A percentile compares a stretch with the other conserved stretches of the same genome.
Conservation (phyloP, 805 yeast species). For the Nakazawaea ambrosiae region DNA sequence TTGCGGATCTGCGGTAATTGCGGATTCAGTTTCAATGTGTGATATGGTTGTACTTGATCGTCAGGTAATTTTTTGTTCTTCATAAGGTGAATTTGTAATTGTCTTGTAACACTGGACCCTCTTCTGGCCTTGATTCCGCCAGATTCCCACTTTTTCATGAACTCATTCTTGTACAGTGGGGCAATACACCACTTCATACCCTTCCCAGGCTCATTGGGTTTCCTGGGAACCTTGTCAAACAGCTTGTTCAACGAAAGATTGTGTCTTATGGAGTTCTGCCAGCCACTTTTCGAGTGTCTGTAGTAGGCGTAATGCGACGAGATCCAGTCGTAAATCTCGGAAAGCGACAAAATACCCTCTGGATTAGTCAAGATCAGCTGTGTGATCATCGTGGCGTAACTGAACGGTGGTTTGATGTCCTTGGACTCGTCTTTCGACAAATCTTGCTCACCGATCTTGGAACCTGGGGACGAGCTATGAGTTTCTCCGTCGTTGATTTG, state of each 20-base stretch:
- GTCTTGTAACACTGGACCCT: constrained; percentile 77
- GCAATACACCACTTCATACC: constrained; percentile 99
- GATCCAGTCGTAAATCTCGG: constrained; percentile 92
- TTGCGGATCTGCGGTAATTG: constrained; percentile 8
- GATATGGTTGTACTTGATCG: constrained; percentile 2
- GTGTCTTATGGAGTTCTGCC: constrained; percentile 98
- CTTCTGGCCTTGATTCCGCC: constrained; percentile 73
- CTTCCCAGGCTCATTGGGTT: constrained; percentile 95
- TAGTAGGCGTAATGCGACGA: constrained; percentile 84
- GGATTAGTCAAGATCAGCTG: constrained; percentile 87
- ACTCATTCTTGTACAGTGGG: constrained; percentile 77
- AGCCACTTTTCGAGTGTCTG: constrained; percentile 86
- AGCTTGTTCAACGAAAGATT: constrained; percentile 93
- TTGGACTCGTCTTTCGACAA: constrained; percentile 85
- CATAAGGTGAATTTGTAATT: constrained; percentile 66
- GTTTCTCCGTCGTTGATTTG: constrained; percentile 26
- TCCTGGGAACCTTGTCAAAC: constrained; percentile 93
- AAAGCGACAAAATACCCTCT: constrained; percentile 81
- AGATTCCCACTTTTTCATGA: constrained; percentile 67
- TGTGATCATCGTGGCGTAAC: constrained; percentile 97
- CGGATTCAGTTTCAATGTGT: constrained; percentile 5
- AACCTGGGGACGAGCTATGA: constrained; percentile 7
- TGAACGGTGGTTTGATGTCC: constrained; percentile 93
- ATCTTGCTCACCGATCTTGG: constrained; percentile 34
- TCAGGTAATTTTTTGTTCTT: constrained; percentile 49